Evolutionary conservation across 371 early-diverging fungal species (phyloP).

Genomic region (Circinella umbellata): DNA sequence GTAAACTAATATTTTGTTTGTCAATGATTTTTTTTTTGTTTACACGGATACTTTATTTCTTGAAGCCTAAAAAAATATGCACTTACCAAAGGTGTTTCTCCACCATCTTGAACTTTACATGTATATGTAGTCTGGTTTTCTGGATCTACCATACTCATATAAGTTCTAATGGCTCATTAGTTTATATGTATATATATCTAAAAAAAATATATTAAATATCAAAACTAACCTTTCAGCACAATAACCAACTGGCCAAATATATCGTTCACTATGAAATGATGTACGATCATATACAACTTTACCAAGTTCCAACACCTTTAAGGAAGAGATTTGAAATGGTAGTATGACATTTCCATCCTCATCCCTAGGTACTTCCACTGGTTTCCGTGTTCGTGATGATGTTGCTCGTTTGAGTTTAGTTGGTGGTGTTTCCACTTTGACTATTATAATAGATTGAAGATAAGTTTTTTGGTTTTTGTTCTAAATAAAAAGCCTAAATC

Average conservation of each 20-base stretch:
- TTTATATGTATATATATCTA: too few relatives aligned
- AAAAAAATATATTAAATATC: too few relatives aligned
- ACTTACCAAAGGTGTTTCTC: conserved; percentile 70
- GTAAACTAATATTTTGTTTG: conserved; percentile 57
- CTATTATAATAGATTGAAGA: not conserved
- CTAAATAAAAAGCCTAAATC: not conserved
- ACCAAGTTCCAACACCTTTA: conserved; percentile 75
- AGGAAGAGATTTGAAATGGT: conserved; percentile 74
- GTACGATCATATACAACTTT: conserved; percentile 71
- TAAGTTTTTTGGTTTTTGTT: too few relatives aligned
- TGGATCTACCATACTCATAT: conserved; percentile 78
- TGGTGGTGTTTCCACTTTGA: not conserved
- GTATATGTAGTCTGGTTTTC: conserved; percentile 67
- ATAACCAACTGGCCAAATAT: conserved; percentile 34
- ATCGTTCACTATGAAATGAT: conserved; percentile 59
- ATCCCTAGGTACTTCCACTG: conserved; percentile 59
- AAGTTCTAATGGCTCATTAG: conserved; percentile 43
- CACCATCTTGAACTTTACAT: conserved; percentile 80
- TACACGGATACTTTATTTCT: too few relatives aligned
- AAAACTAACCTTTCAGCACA: conserved; percentile 22
- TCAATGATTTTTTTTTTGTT: not conserved
- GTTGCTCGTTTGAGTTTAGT: conserved; percentile 16
- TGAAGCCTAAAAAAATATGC: too few relatives aligned
- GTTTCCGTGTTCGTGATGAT: conserved; percentile 17
- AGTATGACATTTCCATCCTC: conserved; percentile 69